A percentile compares a stretch with the other conserved stretches of the same genome.
These are phyloP conservation scores for Fraxinus nigra DNA, from an alignment of 305 asterid genomes.

Conservation along the genomic window DNA sequence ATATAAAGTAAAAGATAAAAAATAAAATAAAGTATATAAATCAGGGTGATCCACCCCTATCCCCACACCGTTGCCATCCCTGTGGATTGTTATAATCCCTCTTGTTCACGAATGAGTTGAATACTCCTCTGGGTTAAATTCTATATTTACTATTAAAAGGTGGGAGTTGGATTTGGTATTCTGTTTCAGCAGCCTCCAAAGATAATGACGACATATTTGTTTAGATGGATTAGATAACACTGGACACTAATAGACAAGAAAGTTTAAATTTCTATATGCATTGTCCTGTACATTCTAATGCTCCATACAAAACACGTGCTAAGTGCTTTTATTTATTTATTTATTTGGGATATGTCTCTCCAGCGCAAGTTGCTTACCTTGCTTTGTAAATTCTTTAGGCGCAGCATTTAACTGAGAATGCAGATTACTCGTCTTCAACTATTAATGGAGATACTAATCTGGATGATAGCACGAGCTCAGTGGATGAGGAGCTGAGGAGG, in stretches of 20 bases:
- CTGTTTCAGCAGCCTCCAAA: not conserved
- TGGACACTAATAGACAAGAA: not conserved
- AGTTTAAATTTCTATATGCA: not conserved
- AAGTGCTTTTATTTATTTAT: not conserved
- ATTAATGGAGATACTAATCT: conserved; percentile 26
- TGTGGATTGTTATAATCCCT: not conserved
- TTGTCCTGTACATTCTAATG: not conserved
- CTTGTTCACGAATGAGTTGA: not conserved
- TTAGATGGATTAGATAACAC: not conserved
- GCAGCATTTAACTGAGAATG: conserved; percentile 40
- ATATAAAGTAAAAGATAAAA: not conserved
- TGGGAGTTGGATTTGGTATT: not conserved
- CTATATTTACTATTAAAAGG: not conserved
- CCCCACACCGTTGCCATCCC: not conserved
- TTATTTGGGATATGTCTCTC: not conserved
- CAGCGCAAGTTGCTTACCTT: conserved; percentile 15
- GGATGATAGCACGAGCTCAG: conserved; percentile 24
- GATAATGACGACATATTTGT: not conserved
- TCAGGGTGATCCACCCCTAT: not conserved
- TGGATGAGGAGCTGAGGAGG: conserved; percentile 54
- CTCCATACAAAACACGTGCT: not conserved
- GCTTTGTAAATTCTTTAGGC: conserved; percentile 38
- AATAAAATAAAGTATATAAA: not conserved
- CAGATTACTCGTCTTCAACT: conserved; percentile 32
- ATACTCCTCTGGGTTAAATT: not conserved